Conservation (phyloP, 768 basidiomycete genomes). For the Lentinula edodes region DNA sequence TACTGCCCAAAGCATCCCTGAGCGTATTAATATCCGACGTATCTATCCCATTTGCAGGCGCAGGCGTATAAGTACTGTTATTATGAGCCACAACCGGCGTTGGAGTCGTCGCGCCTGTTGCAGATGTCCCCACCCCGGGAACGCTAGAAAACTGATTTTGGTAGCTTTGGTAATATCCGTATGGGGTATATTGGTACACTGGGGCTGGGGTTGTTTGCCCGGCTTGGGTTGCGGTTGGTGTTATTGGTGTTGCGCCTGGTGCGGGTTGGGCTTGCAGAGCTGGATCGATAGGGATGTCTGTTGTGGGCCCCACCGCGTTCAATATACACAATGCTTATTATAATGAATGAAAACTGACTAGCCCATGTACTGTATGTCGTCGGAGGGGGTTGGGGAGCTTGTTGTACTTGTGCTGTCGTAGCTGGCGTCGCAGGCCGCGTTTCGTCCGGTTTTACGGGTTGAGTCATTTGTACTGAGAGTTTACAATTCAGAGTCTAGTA, state of each 20-base stretch:
- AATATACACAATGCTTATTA: too few relatives aligned
- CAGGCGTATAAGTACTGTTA: conserved; percentile 12
- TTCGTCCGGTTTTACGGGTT: conserved; percentile 36
- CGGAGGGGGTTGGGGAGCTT: conserved; percentile 22
- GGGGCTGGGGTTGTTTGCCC: conserved; percentile 27
- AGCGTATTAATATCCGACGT: conserved; percentile 61
- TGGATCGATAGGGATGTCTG: conserved; percentile 61
- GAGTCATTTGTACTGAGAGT: background rate
- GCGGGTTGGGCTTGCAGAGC: conserved; percentile 59
- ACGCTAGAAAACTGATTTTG: background rate
- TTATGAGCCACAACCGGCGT: conserved; percentile 21
- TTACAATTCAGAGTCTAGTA: too few relatives aligned
- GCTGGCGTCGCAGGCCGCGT: conserved; percentile 25
- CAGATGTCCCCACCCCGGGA: conserved; percentile 25
- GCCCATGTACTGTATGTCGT: conserved; percentile 20
- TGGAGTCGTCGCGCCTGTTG: conserved; percentile 12
- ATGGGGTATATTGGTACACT: conserved; percentile 24
- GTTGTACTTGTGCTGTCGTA: conserved; percentile 4
- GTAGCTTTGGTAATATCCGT: conserved; percentile 38
- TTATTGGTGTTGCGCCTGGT: background rate
- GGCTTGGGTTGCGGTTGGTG: conserved; percentile 19
- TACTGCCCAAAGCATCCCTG: conserved; percentile 82
- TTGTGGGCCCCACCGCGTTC: background rate
- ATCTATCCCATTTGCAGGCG: conserved; percentile 10
- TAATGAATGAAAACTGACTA: conserved; percentile 17